Evolutionary conservation across 768 basidiomycete genomes (phyloP).

Genomic region (Suillus clintonianus): DNA sequence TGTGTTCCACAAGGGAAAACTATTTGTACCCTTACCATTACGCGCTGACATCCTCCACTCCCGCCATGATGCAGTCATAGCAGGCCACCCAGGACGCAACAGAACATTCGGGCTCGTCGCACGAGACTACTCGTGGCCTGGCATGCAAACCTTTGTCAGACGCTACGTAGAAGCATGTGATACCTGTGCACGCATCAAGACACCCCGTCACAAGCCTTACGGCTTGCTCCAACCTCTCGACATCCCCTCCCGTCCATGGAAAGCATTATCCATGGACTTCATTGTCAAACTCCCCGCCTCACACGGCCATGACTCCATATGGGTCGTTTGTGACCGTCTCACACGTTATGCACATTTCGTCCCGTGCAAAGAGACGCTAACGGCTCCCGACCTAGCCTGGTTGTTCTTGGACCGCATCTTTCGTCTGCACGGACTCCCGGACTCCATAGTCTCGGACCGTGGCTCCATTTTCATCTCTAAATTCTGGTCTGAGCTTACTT

Average conservation of each 20-base stretch:
- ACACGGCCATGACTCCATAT: slow-evolving; percentile 29
- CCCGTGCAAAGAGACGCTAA: slow-evolving; percentile 9
- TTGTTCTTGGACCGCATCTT: slow-evolving; percentile 14
- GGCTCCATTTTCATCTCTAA: slow-evolving; percentile 25
- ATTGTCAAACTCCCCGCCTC: slow-evolving; percentile 35
- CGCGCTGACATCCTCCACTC: slow-evolving; percentile 29
- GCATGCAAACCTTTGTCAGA: neutral
- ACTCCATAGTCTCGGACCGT: slow-evolving; percentile 23
- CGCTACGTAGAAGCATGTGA: neutral
- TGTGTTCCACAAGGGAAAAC: slow-evolving; percentile 23
- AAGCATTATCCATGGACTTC: slow-evolving; percentile 43
- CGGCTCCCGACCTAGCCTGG: slow-evolving; percentile 8
- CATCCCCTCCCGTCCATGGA: slow-evolving; percentile 38
- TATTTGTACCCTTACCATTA: slow-evolving; percentile 36
- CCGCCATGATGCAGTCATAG: slow-evolving; percentile 37
- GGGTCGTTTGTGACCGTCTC: slow-evolving; percentile 21
- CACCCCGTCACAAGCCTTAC: slow-evolving; percentile 6
- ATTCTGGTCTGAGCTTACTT: slow-evolving; percentile 27
- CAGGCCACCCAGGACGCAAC: slow-evolving; percentile 43
- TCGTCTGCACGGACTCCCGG: slow-evolving; percentile 19
- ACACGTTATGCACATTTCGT: slow-evolving; percentile 7
- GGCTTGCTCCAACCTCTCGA: slow-evolving; percentile 36
- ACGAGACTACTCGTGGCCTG: slow-evolving; percentile 43
- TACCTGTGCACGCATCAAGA: slow-evolving; percentile 2
- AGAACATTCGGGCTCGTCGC: slow-evolving; percentile 34